Evolutionary conservation across 108 stramenopile species (phyloP), one percentile per base, ranked within the genome.

Genomic region (Cylindrotheca closterium): DNA sequence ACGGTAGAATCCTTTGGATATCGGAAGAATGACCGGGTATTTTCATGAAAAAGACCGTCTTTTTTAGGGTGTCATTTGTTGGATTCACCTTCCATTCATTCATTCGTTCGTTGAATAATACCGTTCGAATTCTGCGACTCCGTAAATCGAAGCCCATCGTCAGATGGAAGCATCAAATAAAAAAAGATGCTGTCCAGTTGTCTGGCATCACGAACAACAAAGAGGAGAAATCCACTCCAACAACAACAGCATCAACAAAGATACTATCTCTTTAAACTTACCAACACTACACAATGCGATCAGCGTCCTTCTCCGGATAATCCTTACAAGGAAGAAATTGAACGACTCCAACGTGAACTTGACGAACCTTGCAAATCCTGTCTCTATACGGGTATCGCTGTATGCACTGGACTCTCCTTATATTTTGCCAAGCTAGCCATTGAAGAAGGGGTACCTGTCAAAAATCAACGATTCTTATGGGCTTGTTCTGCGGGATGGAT

Each of bases 321-420:
- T 34, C 51, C 63, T 3, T 53, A 64, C 51, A 31, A 64, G 25
- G 51, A 64, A 25, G 57, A 63, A 31, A 49, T 63, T 34, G 75
- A 65, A 60, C 52, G 51, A 51, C 23, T 67, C 7, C 55, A 55
- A 32, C 21, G 24, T 19, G 46, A 67, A 23, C 47, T 67, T 2
- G 31, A 79, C 28, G 69, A 80, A 55, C 77, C 83, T 2, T 89
- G 88, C 58, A 54, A 60, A 23, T 65, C 71, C 8, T 89, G 89
- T 54, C 51, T 85, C 42, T 87, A 81, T 50, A 87, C 89, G 0
- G 89, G 89, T 31, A 73, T 90, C 29, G 68, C 63, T 7, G 85
- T 86, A 3, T 90, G 86, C 53, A 51, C 68, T 21, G 89, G 84
- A 1, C 68, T 90, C 15, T 79, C 89, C 23, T 73, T 75, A 2